Conservation (phyloP, 2,329 filamentous ascomycete species). For the Nigrospora oryzae region DNA sequence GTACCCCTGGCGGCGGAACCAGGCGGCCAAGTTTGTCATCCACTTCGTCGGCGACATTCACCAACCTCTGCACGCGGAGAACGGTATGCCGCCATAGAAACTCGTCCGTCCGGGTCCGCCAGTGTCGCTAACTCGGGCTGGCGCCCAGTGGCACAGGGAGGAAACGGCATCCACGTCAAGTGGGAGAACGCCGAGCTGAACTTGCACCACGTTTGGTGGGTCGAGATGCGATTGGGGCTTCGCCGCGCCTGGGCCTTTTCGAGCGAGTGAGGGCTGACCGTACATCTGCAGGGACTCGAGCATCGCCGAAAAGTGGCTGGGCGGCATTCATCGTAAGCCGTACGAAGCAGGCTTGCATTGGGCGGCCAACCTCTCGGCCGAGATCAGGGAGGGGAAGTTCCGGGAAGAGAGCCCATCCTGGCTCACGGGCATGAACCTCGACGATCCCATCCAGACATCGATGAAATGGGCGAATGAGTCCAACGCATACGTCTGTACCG, state of each 20-base stretch:
- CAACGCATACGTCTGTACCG: conserved; percentile 53
- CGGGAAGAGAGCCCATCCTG: conserved; percentile 39
- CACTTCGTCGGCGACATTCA: conserved; percentile 66
- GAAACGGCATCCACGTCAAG: conserved; percentile 58
- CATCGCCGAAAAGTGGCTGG: conserved; percentile 58
- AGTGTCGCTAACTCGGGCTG: too few relatives aligned
- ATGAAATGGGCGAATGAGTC: conserved; percentile 56
- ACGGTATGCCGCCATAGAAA: conserved; percentile 13
- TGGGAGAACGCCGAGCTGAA: conserved; percentile 53
- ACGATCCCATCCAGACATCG: conserved; percentile 44
- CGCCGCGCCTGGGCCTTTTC: too few relatives aligned
- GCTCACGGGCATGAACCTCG: conserved; percentile 48
- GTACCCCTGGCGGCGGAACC: conserved; percentile 34
- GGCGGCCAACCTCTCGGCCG: conserved; percentile 44
- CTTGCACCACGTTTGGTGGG: conserved; percentile 59
- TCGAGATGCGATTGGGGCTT: too few relatives aligned
- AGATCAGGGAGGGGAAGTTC: conserved; percentile 50
- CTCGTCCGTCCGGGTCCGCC: too few relatives aligned
- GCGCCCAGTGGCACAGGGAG: conserved; percentile 43
- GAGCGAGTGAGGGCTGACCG: too few relatives aligned
- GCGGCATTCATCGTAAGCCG: conserved; percentile 40
- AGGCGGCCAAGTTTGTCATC: conserved; percentile 58
- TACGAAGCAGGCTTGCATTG: conserved; percentile 44
- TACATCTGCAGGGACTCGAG: conserved; percentile 39
- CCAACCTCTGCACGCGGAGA: conserved; percentile 59